Evolutionary conservation across 176 grass and related monocot genomes (phyloP), one percentile per base, ranked within the genome.

Genomic region (Oryza glaberrima): DNA sequence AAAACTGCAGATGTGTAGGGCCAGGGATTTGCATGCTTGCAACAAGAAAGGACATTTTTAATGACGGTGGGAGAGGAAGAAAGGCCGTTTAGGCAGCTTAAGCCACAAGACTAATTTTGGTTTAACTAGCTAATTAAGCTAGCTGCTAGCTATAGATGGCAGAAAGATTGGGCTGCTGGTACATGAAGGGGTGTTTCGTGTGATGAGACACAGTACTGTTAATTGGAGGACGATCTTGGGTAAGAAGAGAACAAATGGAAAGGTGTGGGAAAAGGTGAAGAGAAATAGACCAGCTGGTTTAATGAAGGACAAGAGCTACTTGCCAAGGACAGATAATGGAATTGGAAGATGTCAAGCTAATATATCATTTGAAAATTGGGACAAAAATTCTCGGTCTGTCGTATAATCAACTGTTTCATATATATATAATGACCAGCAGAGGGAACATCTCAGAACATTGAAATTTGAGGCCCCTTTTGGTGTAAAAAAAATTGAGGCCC

Each of bases 171-270:
- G 20, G 48, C 36, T 73, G 45, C 46, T 11, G 73, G 88, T 82
- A 56, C 5, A 19, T 58, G 78, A 14, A 78, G 36, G 68, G 74
- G n/a, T 60, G 73, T 90, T 90, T 86, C 88, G 67, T 90, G 79
- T 67, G 67, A 43, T 44, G 17, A 54, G 9, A 13, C 72, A 81
- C 60, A 45, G 69, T 74, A 32, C 0, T 23, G n/a, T 63, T 23
- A 63, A 63, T 65, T 38, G 38, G 63, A 77, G 35, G 65, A 67
- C 52, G 28, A 67, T 67, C 52, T 45, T 0, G 45, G 17, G 17
- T 16, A n/a, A 78, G 47, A 52, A 41, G 65, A 36, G 6, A 41
- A 6, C 46, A 69, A 69, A 69, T 41, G 52, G 7, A 16, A 77
- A 65, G 35, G 16, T 41, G 1, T 56, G 34, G n/a, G 32, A 28